These are phyloP conservation scores for Daedaleopsis nitida DNA, from an alignment of 768 basidiomycete species.

Conservation along the genomic window DNA sequence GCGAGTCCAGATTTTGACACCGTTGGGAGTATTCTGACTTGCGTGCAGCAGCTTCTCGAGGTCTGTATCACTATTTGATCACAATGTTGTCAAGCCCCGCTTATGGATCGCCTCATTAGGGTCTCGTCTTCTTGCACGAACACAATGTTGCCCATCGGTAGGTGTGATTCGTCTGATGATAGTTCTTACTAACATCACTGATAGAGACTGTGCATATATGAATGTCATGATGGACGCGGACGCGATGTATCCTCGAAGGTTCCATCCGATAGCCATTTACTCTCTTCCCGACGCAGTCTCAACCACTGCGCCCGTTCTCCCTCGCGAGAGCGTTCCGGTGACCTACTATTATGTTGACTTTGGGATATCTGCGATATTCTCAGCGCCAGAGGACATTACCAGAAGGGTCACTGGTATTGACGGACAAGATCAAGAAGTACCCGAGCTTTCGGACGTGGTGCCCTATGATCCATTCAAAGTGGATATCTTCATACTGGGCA, in stretches of 20 bases:
- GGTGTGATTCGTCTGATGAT: no score
- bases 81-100: no score
- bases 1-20: slow-evolving; percentile 18
- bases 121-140: slow-evolving; percentile 24
- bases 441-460: slow-evolving; percentile 17
- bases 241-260: slow-evolving; percentile 24
- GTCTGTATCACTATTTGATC: no score
- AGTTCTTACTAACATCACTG: not conserved
- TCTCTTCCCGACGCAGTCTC: slow-evolving; percentile 9
- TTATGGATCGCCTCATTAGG: no score
- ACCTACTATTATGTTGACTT: slow-evolving; percentile 32
- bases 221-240: slow-evolving; percentile 30
- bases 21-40: slow-evolving; percentile 24
- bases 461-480: slow-evolving; percentile 30
- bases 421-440: slow-evolving; percentile 19
- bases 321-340: slow-evolving; percentile 2
- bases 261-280: not conserved
- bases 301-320: not conserved
- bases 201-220: slow-evolving; percentile 23
- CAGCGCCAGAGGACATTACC: not conserved
- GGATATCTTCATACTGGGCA: slow-evolving; percentile 26
- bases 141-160: slow-evolving; percentile 27
- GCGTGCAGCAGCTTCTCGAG: slow-evolving; percentile 20
- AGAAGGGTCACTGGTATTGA: slow-evolving; percentile 12
- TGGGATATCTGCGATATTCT: slow-evolving; percentile 24